Percentiles rank a stretch among this genome's conserved stretches.
Conservation (phyloP, 2,329 filamentous ascomycete species). For the Ascochyta clinopodiicola region DNA sequence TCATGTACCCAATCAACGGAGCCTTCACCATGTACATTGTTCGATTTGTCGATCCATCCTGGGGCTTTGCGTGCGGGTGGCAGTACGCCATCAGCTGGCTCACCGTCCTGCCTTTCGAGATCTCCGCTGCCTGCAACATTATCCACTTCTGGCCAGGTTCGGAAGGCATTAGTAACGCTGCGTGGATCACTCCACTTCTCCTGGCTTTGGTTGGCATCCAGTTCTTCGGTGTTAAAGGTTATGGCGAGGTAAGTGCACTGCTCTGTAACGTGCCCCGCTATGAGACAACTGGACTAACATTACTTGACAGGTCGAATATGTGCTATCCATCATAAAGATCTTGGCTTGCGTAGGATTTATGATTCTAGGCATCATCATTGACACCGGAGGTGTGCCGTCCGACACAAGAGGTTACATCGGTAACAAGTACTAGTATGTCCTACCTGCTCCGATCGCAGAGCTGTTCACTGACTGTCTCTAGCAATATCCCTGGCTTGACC, state of each 20-base stretch:
- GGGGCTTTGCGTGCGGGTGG: slow-evolving; percentile 45
- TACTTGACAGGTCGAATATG: slow-evolving; percentile 54
- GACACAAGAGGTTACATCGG: slow-evolving; percentile 64
- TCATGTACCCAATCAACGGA: slow-evolving; percentile 51
- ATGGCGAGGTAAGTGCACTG: slow-evolving; percentile 45
- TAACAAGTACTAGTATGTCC: slow-evolving; percentile 61
- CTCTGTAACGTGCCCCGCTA: background rate
- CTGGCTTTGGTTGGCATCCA: slow-evolving; percentile 34
- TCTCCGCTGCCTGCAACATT: slow-evolving; percentile 43
- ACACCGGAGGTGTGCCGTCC: slow-evolving; percentile 64
- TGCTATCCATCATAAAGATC: slow-evolving; percentile 65
- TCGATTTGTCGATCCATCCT: slow-evolving; percentile 54
- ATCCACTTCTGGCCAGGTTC: slow-evolving; percentile 38
- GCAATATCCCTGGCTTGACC: slow-evolving; percentile 3
- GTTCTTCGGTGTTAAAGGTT: slow-evolving; percentile 44
- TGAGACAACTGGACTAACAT: background rate
- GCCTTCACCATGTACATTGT: slow-evolving; percentile 51
- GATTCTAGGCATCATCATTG: slow-evolving; percentile 66
- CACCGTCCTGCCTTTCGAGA: slow-evolving; percentile 43
- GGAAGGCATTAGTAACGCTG: slow-evolving; percentile 11
- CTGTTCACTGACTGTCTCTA: background rate
- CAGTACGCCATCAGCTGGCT: slow-evolving; percentile 44
- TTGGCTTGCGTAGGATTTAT: slow-evolving; percentile 68
- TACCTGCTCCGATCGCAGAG: background rate
- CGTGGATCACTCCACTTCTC: slow-evolving; percentile 45